Evolutionary conservation across 225 moss, liverwort and hornwort genomes (phyloP).

Genomic region (Physcomitrellopsis africana): DNA sequence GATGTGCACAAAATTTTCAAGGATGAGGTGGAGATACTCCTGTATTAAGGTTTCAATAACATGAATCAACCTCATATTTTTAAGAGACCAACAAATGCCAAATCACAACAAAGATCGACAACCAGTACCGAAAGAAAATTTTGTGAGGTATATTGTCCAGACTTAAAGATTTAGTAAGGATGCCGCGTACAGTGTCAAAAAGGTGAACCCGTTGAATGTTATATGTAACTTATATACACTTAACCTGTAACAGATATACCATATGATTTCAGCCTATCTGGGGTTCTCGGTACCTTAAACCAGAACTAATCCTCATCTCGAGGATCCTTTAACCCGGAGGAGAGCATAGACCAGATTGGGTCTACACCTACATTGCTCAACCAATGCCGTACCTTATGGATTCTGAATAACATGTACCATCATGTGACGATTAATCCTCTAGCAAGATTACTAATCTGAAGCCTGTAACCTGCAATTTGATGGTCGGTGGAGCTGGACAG

Average conservation of each 20-base stretch:
- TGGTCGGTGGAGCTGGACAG: no score
- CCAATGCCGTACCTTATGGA: constrained; percentile 29
- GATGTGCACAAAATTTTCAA: no score
- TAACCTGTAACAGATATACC: constrained; percentile 15
- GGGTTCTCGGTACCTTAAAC: constrained; percentile 25
- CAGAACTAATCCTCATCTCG: background rate
- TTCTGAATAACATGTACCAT: constrained; percentile 6
- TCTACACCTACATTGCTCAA: constrained; percentile 19
- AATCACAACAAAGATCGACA: background rate
- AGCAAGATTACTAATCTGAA: background rate
- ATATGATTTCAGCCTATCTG: constrained; percentile 4
- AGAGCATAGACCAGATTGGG: background rate
- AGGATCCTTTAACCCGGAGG: constrained; percentile 9
- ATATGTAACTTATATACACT: constrained; percentile 32
- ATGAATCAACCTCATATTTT: no score
- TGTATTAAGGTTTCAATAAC: no score
- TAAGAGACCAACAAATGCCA: no score
- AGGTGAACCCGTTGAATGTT: constrained; percentile 22
- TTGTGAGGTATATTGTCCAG: background rate
- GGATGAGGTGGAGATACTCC: no score
- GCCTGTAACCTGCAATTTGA: background rate
- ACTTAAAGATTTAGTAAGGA: constrained; percentile 14
- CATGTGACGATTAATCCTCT: background rate
- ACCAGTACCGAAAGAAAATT: constrained; percentile 21
- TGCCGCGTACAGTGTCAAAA: constrained; percentile 31